Conservation (phyloP, 352 stramenopile genomes). For the Hyaloperonospora arabidopsidis region DNA sequence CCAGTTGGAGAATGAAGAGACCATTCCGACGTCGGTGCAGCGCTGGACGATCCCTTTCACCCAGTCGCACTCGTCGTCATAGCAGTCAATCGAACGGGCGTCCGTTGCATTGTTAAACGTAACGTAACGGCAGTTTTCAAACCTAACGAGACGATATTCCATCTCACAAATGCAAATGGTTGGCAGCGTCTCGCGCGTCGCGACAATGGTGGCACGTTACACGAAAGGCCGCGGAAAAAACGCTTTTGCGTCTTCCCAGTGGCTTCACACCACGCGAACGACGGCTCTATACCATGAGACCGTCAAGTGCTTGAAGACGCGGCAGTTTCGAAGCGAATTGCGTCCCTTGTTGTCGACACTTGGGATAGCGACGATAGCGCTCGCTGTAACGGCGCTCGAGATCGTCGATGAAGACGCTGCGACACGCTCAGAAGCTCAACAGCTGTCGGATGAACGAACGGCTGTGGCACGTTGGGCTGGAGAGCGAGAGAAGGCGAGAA, state of each 20-base stretch:
- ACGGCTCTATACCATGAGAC: not conserved
- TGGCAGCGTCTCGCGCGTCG: too few relatives aligned
- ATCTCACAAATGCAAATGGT: too few relatives aligned
- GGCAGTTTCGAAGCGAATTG: slow-evolving; percentile 1
- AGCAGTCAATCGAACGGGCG: slow-evolving; percentile 15
- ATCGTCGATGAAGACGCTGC: slow-evolving; percentile 4
- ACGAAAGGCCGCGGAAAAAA: too few relatives aligned
- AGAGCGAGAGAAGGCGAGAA: slow-evolving; percentile 19
- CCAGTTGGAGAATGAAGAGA: slow-evolving; percentile 14
- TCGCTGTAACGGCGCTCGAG: slow-evolving; percentile 3
- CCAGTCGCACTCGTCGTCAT: slow-evolving; percentile 13
- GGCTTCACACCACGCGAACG: not conserved
- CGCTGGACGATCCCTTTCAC: slow-evolving; percentile 7
- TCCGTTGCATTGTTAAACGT: not conserved
- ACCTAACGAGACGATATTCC: too few relatives aligned
- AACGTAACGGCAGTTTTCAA: too few relatives aligned
- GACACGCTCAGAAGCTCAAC: slow-evolving; percentile 2
- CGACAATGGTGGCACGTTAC: too few relatives aligned
- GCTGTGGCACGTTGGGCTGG: not conserved
- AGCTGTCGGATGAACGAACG: too few relatives aligned
- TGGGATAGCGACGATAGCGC: slow-evolving; percentile 7
- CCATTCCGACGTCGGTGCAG: not conserved
- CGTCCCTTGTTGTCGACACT: slow-evolving; percentile 1
- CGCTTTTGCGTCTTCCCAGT: too few relatives aligned
- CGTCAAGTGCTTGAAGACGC: slow-evolving; percentile 1